Conservation (phyloP, 78 protist genomes). For the Diacronema lutheri region DNA sequence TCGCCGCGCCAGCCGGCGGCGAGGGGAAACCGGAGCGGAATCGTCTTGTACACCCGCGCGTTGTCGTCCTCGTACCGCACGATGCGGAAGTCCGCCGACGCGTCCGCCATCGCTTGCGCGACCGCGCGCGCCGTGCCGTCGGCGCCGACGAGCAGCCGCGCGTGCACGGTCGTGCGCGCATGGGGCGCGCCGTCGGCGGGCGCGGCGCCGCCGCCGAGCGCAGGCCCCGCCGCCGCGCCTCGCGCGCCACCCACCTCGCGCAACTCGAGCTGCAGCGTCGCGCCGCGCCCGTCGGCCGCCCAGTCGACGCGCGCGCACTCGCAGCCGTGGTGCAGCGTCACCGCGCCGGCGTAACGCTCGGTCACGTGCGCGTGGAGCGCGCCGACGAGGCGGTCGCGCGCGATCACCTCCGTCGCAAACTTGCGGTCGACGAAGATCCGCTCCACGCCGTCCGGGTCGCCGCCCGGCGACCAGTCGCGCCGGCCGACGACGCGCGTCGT, state of each 20-base stretch:
- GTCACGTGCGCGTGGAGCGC: neutral
- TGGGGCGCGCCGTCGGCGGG: too few relatives aligned
- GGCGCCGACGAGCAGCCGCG: too few relatives aligned
- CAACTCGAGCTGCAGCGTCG: too few relatives aligned
- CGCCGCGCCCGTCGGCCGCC: neutral
- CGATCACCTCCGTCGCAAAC: constrained; percentile 1
- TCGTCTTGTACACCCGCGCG: constrained; percentile 16
- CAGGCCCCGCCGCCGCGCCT: too few relatives aligned
- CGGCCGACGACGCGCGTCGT: neutral
- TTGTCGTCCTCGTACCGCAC: too few relatives aligned
- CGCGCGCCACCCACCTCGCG: too few relatives aligned
- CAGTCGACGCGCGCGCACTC: neutral
- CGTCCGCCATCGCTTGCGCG: too few relatives aligned
- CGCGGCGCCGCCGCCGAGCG: too few relatives aligned
- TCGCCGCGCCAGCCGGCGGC: constrained; percentile 21
- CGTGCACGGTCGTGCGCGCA: too few relatives aligned
- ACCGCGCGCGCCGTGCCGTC: too few relatives aligned
- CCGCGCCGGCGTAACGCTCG: neutral
- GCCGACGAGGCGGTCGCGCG: constrained; percentile 18
- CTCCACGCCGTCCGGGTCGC: neutral
- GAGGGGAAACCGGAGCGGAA: constrained; percentile 2
- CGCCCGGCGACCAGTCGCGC: constrained; percentile 40
- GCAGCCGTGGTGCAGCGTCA: neutral
- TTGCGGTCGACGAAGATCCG: neutral
- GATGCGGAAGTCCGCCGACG: too few relatives aligned